These are phyloP conservation scores for Coniophora puteana DNA, from an alignment of 1,284 basidiomycete genomes.

Conservation along the genomic window DNA sequence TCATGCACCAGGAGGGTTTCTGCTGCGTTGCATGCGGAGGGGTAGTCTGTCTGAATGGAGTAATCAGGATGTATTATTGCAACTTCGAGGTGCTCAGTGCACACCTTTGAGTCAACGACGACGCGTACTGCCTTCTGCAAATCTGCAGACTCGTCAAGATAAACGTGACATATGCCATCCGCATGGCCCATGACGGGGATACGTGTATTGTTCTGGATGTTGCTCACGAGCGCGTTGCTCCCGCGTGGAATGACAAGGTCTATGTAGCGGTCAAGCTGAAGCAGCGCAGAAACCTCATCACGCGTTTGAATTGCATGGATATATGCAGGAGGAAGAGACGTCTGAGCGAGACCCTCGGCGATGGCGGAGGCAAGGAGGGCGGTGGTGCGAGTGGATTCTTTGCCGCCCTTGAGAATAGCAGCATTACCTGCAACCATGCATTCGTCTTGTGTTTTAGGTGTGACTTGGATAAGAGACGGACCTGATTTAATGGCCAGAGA, in stretches of 20 bases:
- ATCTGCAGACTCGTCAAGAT: slow-evolving; percentile 83
- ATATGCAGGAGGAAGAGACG: slow-evolving; percentile 74
- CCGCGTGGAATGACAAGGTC: slow-evolving; percentile 97
- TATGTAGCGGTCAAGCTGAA: slow-evolving; percentile 88
- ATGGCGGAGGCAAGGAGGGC: slow-evolving; percentile 78
- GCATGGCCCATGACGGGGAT: slow-evolving; percentile 99
- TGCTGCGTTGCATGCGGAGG: slow-evolving; percentile 92
- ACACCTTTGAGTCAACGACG: slow-evolving; percentile 89
- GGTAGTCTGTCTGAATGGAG: slow-evolving; percentile 79
- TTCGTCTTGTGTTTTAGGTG: slow-evolving; percentile 10
- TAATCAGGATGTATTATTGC: background rate
- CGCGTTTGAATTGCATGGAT: slow-evolving; percentile 93
- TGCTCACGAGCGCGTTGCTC: slow-evolving; percentile 86
- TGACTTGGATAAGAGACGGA: no score
- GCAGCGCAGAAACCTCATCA: slow-evolving; percentile 85
- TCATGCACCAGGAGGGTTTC: slow-evolving; percentile 91
- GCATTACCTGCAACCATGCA: slow-evolving; percentile 66
- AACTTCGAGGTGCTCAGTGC: slow-evolving; percentile 12
- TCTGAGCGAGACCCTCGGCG: slow-evolving; percentile 69
- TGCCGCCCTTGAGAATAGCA: slow-evolving; percentile 96
- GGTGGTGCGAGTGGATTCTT: slow-evolving; percentile 84
- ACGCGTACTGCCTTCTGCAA: slow-evolving; percentile 77
- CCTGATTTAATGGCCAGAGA: slow-evolving; percentile 96
- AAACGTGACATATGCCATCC: slow-evolving; percentile 91
- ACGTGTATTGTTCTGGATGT: slow-evolving; percentile 86